phyloP scores from a whole-genome alignment of 768 basidiomycete species.

The Agaricus subrufescens region DNA sequence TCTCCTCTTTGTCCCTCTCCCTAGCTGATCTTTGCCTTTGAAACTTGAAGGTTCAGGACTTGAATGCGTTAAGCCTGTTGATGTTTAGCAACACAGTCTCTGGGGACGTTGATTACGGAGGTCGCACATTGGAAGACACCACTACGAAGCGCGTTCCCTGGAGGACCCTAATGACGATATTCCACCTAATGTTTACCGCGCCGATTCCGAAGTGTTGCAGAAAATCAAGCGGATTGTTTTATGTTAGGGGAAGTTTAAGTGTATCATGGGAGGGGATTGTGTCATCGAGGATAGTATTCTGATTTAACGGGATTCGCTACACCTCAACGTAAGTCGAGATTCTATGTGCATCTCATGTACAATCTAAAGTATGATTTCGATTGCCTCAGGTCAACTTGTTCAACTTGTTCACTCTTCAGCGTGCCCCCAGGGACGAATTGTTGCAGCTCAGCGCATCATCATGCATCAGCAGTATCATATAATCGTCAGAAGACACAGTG shows the following conservation, averaged over 20 bases:
- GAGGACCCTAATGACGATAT: background rate
- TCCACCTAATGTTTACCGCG: background rate
- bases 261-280: slow-evolving; percentile 50
- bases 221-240: slow-evolving; percentile 33
- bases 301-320: slow-evolving; percentile 1
- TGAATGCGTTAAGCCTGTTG: slow-evolving; percentile 38
- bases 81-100: slow-evolving; percentile 51
- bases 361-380: no score
- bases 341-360: no score
- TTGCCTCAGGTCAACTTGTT: no score
- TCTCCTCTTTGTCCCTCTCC: background rate
- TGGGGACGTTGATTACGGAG: slow-evolving; percentile 52
- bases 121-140: slow-evolving; percentile 39
- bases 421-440: no score
- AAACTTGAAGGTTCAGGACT: slow-evolving; percentile 19
- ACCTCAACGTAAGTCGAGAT: no score
- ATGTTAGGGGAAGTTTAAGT: slow-evolving; percentile 48
- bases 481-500: no score
- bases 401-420: no score
- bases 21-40: background rate
- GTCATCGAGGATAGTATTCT: slow-evolving; percentile 19
- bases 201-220: slow-evolving; percentile 17
- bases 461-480: no score
- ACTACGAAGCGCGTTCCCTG: slow-evolving; percentile 12
- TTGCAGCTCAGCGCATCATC: no score